Evolutionary conservation across 371 early-diverging fungal genomes (phyloP).

Genomic region (Haplosporangium sp.): DNA sequence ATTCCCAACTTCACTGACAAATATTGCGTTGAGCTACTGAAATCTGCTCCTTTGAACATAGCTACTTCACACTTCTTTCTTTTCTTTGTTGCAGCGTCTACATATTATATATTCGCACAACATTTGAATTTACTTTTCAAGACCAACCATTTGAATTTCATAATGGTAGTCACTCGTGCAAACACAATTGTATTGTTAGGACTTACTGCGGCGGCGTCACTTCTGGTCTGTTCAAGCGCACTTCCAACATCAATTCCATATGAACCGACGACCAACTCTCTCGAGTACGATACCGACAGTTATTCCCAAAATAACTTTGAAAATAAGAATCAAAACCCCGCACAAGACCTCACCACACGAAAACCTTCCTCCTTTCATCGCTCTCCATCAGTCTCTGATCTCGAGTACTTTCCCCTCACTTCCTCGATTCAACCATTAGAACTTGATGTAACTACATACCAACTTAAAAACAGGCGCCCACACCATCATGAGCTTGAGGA

Average conservation of each 20-base stretch:
- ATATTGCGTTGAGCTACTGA: too few species aligned
- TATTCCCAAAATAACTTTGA: not conserved
- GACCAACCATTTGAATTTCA: not conserved
- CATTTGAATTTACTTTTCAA: not conserved
- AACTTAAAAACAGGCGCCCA: not conserved
- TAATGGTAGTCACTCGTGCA: not conserved
- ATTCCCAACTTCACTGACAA: not conserved
- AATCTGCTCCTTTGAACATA: not conserved
- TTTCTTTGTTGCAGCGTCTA: not conserved
- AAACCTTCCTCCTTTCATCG: not conserved
- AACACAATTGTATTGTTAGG: slow-evolving; percentile 15
- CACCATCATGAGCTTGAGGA: not conserved
- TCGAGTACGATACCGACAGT: not conserved
- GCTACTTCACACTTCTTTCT: not conserved
- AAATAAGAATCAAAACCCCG: not conserved
- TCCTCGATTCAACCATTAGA: slow-evolving; percentile 3
- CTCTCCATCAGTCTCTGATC: not conserved
- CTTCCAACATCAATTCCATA: slow-evolving; percentile 14
- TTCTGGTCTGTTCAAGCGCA: slow-evolving; percentile 23
- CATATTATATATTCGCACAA: not conserved
- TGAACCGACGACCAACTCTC: not conserved
- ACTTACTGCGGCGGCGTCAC: slow-evolving; percentile 20
- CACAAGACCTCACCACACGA: slow-evolving; percentile 4
- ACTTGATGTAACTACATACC: not conserved
- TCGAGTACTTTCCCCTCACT: not conserved